Evolutionary conservation across 2,329 filamentous ascomycete genomes (phyloP).

Genomic region (Diaporthe velutina): DNA sequence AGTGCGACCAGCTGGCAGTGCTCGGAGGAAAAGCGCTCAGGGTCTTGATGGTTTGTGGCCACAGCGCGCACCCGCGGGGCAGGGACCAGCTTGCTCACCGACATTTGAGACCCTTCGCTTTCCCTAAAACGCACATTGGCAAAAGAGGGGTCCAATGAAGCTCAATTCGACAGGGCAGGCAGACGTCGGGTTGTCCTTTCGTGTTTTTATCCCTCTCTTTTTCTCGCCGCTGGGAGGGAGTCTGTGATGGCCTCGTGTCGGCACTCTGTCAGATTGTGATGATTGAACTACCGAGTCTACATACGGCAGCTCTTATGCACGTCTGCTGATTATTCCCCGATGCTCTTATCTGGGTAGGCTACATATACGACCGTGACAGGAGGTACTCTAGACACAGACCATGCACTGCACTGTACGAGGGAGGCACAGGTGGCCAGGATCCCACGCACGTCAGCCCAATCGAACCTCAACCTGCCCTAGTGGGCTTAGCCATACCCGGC

Average conservation of each 20-base stretch:
- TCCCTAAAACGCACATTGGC: constrained; percentile 20
- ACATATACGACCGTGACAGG: background rate
- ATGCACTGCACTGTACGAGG: background rate
- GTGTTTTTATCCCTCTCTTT: background rate
- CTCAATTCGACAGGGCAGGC: background rate
- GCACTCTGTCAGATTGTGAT: background rate
- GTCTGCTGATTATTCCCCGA: constrained; percentile 38
- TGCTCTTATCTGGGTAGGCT: constrained; percentile 19
- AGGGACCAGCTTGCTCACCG: constrained; percentile 36
- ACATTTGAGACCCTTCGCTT: constrained; percentile 37
- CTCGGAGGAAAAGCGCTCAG: background rate
- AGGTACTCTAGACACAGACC: background rate
- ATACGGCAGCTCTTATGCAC: constrained; percentile 35
- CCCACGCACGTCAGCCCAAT: constrained; percentile 15
- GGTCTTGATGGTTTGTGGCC: constrained; percentile 12
- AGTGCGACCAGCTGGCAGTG: background rate
- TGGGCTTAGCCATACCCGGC: constrained; percentile 37
- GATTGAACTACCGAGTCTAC: constrained; percentile 8
- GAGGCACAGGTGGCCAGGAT: background rate
- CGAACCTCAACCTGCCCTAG: constrained; percentile 35
- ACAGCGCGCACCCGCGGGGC: constrained; percentile 5
- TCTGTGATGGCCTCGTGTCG: background rate
- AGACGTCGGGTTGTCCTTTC: background rate
- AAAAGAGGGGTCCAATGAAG: constrained; percentile 27
- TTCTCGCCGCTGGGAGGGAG: background rate